Evolutionary conservation across 1,139 yeast genomes (phyloP).

Genomic region (Yamadazyma buinensis): DNA sequence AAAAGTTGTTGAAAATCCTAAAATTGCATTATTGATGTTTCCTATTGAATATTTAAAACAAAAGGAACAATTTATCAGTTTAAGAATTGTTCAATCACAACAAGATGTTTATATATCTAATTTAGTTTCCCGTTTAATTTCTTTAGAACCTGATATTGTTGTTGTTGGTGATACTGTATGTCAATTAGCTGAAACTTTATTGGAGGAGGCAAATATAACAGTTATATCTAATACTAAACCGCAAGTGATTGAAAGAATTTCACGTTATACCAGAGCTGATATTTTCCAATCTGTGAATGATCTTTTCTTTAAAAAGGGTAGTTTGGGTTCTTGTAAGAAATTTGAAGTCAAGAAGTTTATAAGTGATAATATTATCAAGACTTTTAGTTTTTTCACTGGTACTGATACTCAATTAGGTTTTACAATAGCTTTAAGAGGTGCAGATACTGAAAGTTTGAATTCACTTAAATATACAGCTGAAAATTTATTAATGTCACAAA

Average conservation of each 20-base stretch:
- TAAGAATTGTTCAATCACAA: slow-evolving; percentile 83
- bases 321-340: slow-evolving; percentile 66
- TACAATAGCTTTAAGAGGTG: slow-evolving; percentile 80
- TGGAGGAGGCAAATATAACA: slow-evolving; percentile 72
- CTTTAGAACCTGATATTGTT: slow-evolving; percentile 75
- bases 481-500: slow-evolving; percentile 71
- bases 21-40: slow-evolving; percentile 78
- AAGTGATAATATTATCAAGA: slow-evolving; percentile 54
- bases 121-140: slow-evolving; percentile 71
- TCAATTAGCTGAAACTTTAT: slow-evolving; percentile 71
- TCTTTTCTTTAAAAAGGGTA: slow-evolving; percentile 47
- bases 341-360: slow-evolving; percentile 70
- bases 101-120: slow-evolving; percentile 83
- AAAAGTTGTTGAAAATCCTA: slow-evolving; percentile 56
- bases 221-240: slow-evolving; percentile 80
- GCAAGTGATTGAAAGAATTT: slow-evolving; percentile 74
- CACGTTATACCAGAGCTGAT: slow-evolving; percentile 81
- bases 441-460: slow-evolving; percentile 53
- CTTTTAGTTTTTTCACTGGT: slow-evolving; percentile 76
- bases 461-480: slow-evolving; percentile 77
- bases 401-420: slow-evolving; percentile 74
- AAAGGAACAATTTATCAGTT: slow-evolving; percentile 72
- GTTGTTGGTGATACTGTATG: slow-evolving; percentile 80
- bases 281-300: slow-evolving; percentile 53
- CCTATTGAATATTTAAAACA: slow-evolving; percentile 81